Conservation (phyloP, 495 filamentous ascomycete genomes). For the Hypoxylon perforatum region DNA sequence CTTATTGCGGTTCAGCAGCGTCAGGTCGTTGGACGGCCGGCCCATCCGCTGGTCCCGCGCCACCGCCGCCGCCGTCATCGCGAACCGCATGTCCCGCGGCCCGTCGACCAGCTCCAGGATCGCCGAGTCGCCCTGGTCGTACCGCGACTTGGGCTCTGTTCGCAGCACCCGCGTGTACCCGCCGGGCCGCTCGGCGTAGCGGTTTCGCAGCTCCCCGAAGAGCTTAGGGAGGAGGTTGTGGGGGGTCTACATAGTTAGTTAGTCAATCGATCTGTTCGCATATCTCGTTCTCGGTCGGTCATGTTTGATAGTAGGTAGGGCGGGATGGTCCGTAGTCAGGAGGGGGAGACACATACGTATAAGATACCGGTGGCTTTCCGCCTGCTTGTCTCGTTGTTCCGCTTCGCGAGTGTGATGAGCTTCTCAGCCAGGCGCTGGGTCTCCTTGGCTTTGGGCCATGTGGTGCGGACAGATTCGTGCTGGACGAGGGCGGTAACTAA, state of each 20-base stretch:
- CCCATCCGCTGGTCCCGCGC: conserved; percentile 67
- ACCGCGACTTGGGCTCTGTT: conserved; percentile 78
- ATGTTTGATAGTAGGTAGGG: no score
- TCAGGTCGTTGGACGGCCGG: conserved; percentile 71
- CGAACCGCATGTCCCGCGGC: conserved; percentile 93
- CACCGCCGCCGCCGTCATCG: conserved; percentile 85
- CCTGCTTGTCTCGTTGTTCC: conserved; percentile 80
- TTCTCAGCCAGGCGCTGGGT: conserved; percentile 92
- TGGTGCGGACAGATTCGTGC: conserved; percentile 92
- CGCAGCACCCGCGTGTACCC: conserved; percentile 95
- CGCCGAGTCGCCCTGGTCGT: conserved; percentile 86
- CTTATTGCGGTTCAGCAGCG: conserved; percentile 80
- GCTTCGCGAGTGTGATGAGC: conserved; percentile 91
- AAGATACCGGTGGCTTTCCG: conserved; percentile 77
- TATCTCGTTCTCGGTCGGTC: no score
- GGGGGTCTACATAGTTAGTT: conserved; percentile 57
- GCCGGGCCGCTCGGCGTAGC: conserved; percentile 83
- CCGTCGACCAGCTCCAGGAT: conserved; percentile 98
- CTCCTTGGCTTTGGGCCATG: conserved; percentile 97
- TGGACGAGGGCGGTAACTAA: conserved; percentile 94
- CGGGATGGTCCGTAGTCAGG: no score
- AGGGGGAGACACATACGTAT: conserved; percentile 73
- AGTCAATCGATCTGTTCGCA: neutral
- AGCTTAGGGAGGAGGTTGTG: conserved; percentile 81
- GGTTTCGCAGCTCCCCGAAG: conserved; percentile 81